Percentiles rank a stretch among this genome's conserved stretches.
Evolutionary conservation across 352 stramenopile genomes (phyloP).

Genomic region (Pythium sukuiense): DNA sequence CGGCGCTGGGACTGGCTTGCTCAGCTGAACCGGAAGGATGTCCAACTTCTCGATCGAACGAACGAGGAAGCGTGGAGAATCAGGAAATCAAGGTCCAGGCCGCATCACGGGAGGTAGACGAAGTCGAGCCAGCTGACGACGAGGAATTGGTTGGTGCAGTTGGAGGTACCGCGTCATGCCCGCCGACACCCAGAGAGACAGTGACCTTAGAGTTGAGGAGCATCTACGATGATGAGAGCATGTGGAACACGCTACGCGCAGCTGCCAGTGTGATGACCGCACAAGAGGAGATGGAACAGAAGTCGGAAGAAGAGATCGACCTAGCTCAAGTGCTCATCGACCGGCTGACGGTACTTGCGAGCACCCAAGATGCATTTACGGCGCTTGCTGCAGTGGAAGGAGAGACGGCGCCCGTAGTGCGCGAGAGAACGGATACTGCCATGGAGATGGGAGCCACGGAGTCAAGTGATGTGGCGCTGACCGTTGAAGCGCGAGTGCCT

Average conservation of each 20-base stretch:
- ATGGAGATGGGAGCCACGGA: too few species aligned
- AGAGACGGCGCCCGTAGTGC: too few species aligned
- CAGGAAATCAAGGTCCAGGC: background rate
- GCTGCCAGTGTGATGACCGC: background rate
- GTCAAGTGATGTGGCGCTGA: too few species aligned
- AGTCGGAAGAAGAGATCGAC: background rate
- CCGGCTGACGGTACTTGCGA: background rate
- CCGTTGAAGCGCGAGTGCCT: too few species aligned
- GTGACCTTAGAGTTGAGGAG: background rate
- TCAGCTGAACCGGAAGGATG: background rate
- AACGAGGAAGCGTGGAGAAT: background rate
- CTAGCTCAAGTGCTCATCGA: background rate
- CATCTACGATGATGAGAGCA: background rate
- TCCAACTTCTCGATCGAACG: background rate
- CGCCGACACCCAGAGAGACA: background rate
- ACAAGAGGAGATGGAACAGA: background rate
- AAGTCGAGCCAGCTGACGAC: background rate
- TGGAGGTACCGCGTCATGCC: background rate
- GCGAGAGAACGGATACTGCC: too few species aligned
- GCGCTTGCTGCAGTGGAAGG: too few species aligned
- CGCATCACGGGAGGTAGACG: background rate
- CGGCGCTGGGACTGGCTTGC: background rate
- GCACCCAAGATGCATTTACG: background rate
- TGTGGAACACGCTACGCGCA: background rate
- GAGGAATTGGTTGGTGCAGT: background rate